Percentiles rank a stretch among this genome's conserved stretches.
phyloP scores from a whole-genome alignment of 495 filamentous ascomycete species.

The Talaromyces ruber region DNA sequence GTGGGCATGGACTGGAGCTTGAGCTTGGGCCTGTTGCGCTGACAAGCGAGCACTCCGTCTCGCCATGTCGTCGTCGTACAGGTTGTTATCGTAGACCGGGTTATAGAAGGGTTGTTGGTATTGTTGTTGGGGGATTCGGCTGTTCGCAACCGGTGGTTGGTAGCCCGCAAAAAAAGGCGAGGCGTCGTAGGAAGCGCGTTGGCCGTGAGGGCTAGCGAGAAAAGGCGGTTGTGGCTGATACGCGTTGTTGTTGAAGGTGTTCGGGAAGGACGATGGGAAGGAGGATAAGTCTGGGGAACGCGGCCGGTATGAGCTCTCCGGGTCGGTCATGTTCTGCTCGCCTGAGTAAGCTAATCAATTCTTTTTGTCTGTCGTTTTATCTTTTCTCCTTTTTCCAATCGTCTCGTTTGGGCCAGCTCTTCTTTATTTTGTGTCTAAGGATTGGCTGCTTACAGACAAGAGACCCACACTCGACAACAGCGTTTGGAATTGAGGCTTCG shows the following conservation, averaged over 20 bases:
- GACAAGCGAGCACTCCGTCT: conserved; percentile 35
- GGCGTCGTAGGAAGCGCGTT: conserved; percentile 37
- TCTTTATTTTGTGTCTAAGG: conserved; percentile 1
- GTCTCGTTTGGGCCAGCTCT: conserved; percentile 1
- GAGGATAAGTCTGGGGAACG: conserved; percentile 41
- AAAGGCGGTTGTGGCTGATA: conserved; percentile 29
- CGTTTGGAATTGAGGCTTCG: background rate
- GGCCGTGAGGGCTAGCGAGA: conserved; percentile 23
- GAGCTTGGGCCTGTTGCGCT: conserved; percentile 6
- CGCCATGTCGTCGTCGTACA: conserved; percentile 32
- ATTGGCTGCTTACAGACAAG: conserved; percentile 4
- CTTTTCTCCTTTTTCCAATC: conserved; percentile 5
- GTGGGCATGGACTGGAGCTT: background rate
- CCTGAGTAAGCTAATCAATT: background rate
- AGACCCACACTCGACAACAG: background rate
- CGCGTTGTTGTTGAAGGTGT: conserved; percentile 12
- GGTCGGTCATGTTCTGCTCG: conserved; percentile 29
- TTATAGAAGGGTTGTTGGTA: background rate
- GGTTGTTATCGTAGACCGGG: conserved; percentile 14
- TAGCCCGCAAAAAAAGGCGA: conserved; percentile 30
- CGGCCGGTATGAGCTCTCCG: conserved; percentile 33
- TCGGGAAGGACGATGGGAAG: conserved; percentile 32
- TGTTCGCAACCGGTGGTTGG: conserved; percentile 17
- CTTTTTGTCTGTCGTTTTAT: conserved; percentile 14
- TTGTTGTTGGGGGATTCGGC: conserved; percentile 21